phyloP scores from a whole-genome alignment of 768 basidiomycete species.

The Suillus clintonianus region DNA sequence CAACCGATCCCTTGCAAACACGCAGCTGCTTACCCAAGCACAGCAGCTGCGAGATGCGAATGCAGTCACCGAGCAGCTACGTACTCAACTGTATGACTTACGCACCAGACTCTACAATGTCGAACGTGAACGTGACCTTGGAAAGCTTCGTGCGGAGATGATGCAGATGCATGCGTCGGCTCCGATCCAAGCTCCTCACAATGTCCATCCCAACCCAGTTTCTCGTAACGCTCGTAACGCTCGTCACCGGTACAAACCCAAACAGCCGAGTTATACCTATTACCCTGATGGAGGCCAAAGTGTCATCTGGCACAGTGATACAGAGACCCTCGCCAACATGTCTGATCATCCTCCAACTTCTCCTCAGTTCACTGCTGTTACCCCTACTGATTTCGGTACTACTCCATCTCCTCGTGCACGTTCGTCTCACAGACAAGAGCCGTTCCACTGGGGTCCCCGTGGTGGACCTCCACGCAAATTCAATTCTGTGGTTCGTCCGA shows the following conservation, averaged over 20 bases:
- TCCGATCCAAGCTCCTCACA: no score
- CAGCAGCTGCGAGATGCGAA: slow-evolving; percentile 29
- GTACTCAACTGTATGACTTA: slow-evolving; percentile 11
- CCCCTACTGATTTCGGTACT: neutral
- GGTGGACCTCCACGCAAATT: neutral
- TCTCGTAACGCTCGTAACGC: no score
- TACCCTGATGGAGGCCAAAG: no score
- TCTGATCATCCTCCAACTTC: neutral
- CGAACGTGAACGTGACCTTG: slow-evolving; percentile 14
- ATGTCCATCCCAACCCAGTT: neutral
- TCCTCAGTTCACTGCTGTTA: neutral
- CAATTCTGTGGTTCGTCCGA: neutral
- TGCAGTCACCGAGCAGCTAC: slow-evolving; percentile 19
- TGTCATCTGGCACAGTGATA: no score
- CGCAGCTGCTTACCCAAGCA: slow-evolving; percentile 23
- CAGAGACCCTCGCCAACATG: neutral
- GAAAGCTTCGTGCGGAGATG: slow-evolving; percentile 18
- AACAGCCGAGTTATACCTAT: no score
- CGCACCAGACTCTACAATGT: neutral
- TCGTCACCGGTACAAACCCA: no score
- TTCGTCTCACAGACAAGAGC: no score
- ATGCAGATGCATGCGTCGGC: no score
- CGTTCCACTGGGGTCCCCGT: no score
- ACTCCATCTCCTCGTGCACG: no score
- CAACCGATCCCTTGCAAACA: slow-evolving; percentile 21